phyloP scores from a whole-genome alignment of 1,139 yeast species.

The Taphrina communis region DNA sequence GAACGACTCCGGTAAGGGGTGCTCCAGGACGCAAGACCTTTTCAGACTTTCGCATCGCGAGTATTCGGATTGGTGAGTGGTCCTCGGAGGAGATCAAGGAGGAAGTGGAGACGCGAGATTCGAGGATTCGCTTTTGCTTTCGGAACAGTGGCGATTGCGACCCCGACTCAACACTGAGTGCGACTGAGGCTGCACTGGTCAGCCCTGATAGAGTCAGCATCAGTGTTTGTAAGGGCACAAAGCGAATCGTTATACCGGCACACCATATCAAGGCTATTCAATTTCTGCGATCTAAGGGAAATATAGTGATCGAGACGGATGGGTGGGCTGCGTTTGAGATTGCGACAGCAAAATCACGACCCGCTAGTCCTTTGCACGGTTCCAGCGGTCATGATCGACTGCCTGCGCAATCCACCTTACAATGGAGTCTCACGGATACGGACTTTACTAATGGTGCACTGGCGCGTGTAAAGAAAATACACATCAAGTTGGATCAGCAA shows the following conservation, averaged over 20 bases:
- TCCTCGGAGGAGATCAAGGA: conserved; percentile 44
- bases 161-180: conserved; percentile 43
- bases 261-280: conserved; percentile 47
- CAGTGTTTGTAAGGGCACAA: conserved; percentile 46
- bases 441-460: conserved; percentile 47
- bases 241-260: conserved; percentile 48
- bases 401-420: neutral
- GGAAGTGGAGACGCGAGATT: conserved; percentile 46
- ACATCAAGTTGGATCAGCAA: conserved; percentile 47
- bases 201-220: conserved; percentile 48
- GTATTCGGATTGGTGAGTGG: conserved; percentile 46
- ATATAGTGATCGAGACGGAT: conserved; percentile 45
- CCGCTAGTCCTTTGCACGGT: neutral
- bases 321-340: conserved; percentile 48
- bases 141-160: conserved; percentile 31
- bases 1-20: neutral
- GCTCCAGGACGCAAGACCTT: conserved; percentile 30
- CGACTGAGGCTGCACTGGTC: conserved; percentile 46
- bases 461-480: conserved; percentile 44
- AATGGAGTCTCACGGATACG: conserved; percentile 43
- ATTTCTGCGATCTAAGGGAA: conserved; percentile 46
- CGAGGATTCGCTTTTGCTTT: conserved; percentile 43
- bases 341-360: neutral
- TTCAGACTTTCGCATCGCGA: conserved; percentile 47
- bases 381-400: conserved; percentile 24